Conservation (phyloP, 73 alveolate species). For the Tetrahymena thermophila region DNA sequence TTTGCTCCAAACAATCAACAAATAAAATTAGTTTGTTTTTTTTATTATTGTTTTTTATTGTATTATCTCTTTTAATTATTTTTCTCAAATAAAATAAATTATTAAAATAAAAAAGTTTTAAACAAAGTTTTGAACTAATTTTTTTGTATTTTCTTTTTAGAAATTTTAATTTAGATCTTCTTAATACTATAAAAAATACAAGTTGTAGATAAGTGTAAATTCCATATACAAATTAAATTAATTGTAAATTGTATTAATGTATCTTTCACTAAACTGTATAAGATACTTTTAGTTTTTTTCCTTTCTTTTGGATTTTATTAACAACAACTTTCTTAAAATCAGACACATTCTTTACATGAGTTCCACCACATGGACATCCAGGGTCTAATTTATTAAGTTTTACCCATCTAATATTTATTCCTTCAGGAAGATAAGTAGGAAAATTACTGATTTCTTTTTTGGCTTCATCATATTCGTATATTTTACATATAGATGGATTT, state of each 20-base stretch:
- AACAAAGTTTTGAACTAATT: too few relatives aligned
- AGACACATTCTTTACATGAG: slow-evolving; percentile 75
- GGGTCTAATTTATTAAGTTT: slow-evolving; percentile 55
- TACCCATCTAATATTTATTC: slow-evolving; percentile 56
- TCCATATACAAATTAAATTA: not conserved
- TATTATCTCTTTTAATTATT: too few relatives aligned
- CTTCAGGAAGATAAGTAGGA: slow-evolving; percentile 71
- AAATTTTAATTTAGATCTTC: too few relatives aligned
- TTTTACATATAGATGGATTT: slow-evolving; percentile 37
- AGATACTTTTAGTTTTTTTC: slow-evolving; percentile 71
- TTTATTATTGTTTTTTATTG: too few relatives aligned
- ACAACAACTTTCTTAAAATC: slow-evolving; percentile 60
- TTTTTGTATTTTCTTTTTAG: too few relatives aligned
- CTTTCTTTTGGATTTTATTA: slow-evolving; percentile 68
- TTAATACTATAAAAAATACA: too few relatives aligned
- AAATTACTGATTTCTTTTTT: slow-evolving; percentile 52
- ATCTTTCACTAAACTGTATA: slow-evolving; percentile 39
- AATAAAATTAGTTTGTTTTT: too few relatives aligned
- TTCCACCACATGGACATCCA: slow-evolving; percentile 95
- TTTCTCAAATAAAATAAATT: too few relatives aligned
- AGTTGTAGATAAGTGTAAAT: too few relatives aligned
- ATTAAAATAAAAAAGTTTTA: too few relatives aligned
- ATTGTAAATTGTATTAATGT: too few relatives aligned
- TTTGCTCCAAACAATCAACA: too few relatives aligned
- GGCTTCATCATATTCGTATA: slow-evolving; percentile 55